Conservation (phyloP, 2,329 filamentous ascomycete genomes). For the Penicillium sp. region DNA sequence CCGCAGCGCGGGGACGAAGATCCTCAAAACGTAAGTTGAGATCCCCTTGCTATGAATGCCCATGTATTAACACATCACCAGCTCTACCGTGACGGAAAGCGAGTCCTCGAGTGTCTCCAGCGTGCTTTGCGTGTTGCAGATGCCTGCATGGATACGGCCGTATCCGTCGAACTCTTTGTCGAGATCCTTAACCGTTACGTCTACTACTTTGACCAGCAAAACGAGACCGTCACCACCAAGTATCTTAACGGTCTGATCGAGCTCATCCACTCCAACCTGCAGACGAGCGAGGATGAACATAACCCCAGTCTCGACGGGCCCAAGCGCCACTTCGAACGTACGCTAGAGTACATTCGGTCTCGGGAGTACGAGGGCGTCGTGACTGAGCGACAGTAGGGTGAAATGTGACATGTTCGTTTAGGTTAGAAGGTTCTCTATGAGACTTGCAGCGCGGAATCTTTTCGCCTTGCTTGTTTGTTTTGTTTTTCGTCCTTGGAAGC, state of each 20-base stretch:
- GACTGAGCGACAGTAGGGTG: slow-evolving; percentile 52
- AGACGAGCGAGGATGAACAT: slow-evolving; percentile 62
- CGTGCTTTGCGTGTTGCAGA: slow-evolving; percentile 92
- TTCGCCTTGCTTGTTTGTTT: not conserved
- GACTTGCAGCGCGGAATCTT: not conserved
- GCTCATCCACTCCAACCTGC: slow-evolving; percentile 92
- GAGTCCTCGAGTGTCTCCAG: slow-evolving; percentile 92
- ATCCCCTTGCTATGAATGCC: not conserved
- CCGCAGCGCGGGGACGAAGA: slow-evolving; percentile 72
- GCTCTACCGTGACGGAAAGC: slow-evolving; percentile 96
- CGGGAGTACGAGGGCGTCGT: slow-evolving; percentile 92
- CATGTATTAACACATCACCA: slow-evolving; percentile 36
- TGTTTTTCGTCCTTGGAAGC: slow-evolving; percentile 11
- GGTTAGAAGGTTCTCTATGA: not conserved
- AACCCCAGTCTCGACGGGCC: slow-evolving; percentile 80
- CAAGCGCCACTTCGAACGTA: slow-evolving; percentile 89
- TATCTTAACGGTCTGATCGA: slow-evolving; percentile 98
- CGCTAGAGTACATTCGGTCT: slow-evolving; percentile 84
- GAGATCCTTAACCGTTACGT: slow-evolving; percentile 98
- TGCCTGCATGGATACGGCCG: slow-evolving; percentile 97
- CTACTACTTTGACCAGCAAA: slow-evolving; percentile 99
- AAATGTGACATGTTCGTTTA: not conserved
- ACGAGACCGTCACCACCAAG: slow-evolving; percentile 96
- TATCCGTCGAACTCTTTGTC: slow-evolving; percentile 95
- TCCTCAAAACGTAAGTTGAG: slow-evolving; percentile 62